Evolutionary conservation across 2,329 filamentous ascomycete genomes (phyloP).

Genomic region (Biscogniauxia sp.): DNA sequence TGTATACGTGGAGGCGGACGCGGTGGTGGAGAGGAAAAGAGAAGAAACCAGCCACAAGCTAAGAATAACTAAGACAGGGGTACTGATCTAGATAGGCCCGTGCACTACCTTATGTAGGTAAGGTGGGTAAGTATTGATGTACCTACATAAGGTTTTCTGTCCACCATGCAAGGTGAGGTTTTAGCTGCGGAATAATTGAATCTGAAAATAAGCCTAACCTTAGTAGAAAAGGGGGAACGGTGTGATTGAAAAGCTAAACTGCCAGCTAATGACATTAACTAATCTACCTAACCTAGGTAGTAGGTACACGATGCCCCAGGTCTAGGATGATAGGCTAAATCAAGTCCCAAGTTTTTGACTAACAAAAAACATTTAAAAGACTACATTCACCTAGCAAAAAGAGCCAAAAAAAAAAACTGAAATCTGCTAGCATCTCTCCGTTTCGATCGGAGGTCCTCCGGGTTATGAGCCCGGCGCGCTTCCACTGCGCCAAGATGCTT

Average conservation of each 20-base stretch:
- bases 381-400: not conserved
- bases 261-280: too few species aligned
- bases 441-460: slow-evolving; percentile 36
- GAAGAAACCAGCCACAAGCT: not conserved
- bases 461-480: slow-evolving; percentile 33
- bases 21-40: not conserved
- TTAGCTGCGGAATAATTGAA: too few species aligned
- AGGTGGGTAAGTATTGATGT: too few species aligned
- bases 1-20: not conserved
- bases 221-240: not conserved
- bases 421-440: slow-evolving; percentile 30
- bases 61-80: too few species aligned
- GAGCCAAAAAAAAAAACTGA: slow-evolving; percentile 3
- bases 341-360: not conserved
- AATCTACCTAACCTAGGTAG: too few species aligned
- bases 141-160: too few species aligned
- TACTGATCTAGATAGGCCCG: too few species aligned
- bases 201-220: too few species aligned
- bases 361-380: not conserved
- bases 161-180: too few species aligned
- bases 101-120: too few species aligned
- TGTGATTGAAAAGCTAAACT: not conserved
- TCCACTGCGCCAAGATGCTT: not conserved
- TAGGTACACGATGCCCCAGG: not conserved
- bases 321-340: not conserved